phyloP scores from a whole-genome alignment of 164 flowering plant genomes.

The Stephania japonica region DNA sequence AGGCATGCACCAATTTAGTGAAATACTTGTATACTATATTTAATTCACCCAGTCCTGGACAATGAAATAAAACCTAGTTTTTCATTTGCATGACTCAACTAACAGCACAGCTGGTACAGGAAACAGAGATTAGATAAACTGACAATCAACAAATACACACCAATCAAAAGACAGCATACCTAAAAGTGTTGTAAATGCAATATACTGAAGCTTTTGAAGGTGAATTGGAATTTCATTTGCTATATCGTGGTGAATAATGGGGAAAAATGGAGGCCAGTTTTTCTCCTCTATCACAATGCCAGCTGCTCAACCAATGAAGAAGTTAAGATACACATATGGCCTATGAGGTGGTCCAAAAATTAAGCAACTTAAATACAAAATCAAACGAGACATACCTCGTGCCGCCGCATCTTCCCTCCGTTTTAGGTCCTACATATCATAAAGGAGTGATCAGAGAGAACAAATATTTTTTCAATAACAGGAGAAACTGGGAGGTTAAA shows the following conservation, averaged over 20 bases:
- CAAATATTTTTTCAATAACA: neutral
- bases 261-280: conserved; percentile 93
- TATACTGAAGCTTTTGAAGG: conserved; percentile 71
- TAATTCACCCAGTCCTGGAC: neutral
- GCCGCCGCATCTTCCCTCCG: conserved; percentile 95
- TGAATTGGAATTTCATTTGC: conserved; percentile 86
- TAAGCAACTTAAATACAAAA: neutral
- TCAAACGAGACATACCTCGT: conserved; percentile 44
- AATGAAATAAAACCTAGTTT: neutral
- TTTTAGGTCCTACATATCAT: conserved; percentile 56
- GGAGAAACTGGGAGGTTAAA: neutral
- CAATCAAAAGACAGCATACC: conserved; percentile 36
- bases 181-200: conserved; percentile 69
- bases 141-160: neutral
- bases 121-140: neutral
- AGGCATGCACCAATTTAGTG: neutral
- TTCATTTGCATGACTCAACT: neutral
- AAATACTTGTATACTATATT: neutral
- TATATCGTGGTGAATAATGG: conserved; percentile 90
- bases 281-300: conserved; percentile 80
- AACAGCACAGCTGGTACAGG: neutral
- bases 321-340: neutral
- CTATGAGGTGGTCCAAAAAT: neutral
- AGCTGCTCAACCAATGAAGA: conserved; percentile 45
- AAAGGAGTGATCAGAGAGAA: conserved; percentile 7